A percentile compares a stretch with the other conserved stretches of the same genome.
phyloP scores from a whole-genome alignment of 2,329 filamentous ascomycete genomes.

The Zymoseptoria ardabiliae region DNA sequence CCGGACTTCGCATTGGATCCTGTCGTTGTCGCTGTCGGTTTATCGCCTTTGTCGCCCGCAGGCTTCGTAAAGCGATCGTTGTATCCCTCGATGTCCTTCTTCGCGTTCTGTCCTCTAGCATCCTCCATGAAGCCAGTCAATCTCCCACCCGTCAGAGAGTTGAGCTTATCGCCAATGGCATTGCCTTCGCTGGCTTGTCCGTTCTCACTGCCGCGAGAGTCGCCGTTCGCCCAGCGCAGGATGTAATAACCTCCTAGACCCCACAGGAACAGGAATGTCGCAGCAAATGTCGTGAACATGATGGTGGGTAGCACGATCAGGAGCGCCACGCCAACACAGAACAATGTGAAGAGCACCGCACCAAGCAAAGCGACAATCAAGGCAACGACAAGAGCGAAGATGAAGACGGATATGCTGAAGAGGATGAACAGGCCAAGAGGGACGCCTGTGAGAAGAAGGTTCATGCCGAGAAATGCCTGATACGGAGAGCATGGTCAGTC shows the following conservation, averaged over 20 bases:
- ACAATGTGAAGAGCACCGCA: slow-evolving; percentile 55
- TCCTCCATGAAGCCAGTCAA: slow-evolving; percentile 30
- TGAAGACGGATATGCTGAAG: slow-evolving; percentile 56
- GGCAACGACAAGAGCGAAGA: slow-evolving; percentile 56
- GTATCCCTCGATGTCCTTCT: slow-evolving; percentile 16
- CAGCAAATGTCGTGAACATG: slow-evolving; percentile 56
- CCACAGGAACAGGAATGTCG: slow-evolving; percentile 61
- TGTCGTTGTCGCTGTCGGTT: slow-evolving; percentile 3
- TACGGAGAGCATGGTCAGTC: not conserved
- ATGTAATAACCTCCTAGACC: slow-evolving; percentile 53
- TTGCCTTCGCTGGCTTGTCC: slow-evolving; percentile 22
- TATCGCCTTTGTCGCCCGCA: slow-evolving; percentile 2
- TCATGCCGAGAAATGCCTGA: slow-evolving; percentile 61
- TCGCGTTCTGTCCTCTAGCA: slow-evolving; percentile 16
- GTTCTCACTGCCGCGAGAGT: slow-evolving; percentile 6
- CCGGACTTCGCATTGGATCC: slow-evolving; percentile 4
- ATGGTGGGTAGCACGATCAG: slow-evolving; percentile 62
- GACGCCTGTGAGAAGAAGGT: slow-evolving; percentile 57
- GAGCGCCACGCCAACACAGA: slow-evolving; percentile 60
- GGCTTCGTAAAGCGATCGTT: slow-evolving; percentile 15
- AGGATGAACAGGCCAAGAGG: slow-evolving; percentile 62
- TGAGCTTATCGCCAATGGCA: slow-evolving; percentile 37
- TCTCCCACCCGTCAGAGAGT: slow-evolving; percentile 33
- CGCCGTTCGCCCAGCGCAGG: slow-evolving; percentile 33
- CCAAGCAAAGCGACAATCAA: slow-evolving; percentile 46